Evolutionary conservation across 1,284 basidiomycete genomes (phyloP).

Genomic region (Puccinia hordei): DNA sequence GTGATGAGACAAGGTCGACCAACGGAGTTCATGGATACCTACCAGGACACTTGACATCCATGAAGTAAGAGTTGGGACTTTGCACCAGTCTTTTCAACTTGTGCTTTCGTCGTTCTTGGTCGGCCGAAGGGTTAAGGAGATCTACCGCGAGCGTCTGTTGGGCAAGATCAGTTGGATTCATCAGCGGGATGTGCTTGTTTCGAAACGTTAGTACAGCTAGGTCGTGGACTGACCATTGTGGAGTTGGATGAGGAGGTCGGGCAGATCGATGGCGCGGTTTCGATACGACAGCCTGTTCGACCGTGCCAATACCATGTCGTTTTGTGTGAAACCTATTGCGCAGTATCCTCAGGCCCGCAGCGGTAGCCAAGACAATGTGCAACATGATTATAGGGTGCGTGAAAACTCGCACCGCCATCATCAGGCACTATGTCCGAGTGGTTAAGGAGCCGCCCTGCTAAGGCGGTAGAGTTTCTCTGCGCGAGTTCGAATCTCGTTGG

Average conservation of each 20-base stretch:
- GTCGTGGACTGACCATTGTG: slow-evolving; percentile 3
- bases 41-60: slow-evolving; percentile 99
- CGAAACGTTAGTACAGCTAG: background rate
- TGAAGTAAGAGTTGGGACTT: slow-evolving; percentile 89
- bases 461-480: slow-evolving; percentile 29
- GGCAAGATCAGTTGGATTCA: background rate
- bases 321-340: slow-evolving; percentile 5
- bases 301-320: background rate
- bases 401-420: background rate
- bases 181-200: background rate
- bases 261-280: slow-evolving; percentile 5
- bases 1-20: background rate
- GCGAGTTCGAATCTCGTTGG: slow-evolving; percentile 43
- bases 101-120: slow-evolving; percentile 76
- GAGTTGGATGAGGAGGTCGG: background rate
- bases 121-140: slow-evolving; percentile 91
- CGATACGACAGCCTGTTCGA: background rate
- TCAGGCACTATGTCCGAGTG: slow-evolving; percentile 34
- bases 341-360: slow-evolving; percentile 21
- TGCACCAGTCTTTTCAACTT: slow-evolving; percentile 99
- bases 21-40: background rate
- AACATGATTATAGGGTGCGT: too few species aligned
- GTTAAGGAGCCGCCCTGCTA: slow-evolving; percentile 37
- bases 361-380: background rate
- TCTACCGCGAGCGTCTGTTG: slow-evolving; percentile 92